These are phyloP conservation scores for Pseudoscleropodium purum DNA, from an alignment of 225 moss, liverwort and hornwort species.

Conservation along the genomic window DNA sequence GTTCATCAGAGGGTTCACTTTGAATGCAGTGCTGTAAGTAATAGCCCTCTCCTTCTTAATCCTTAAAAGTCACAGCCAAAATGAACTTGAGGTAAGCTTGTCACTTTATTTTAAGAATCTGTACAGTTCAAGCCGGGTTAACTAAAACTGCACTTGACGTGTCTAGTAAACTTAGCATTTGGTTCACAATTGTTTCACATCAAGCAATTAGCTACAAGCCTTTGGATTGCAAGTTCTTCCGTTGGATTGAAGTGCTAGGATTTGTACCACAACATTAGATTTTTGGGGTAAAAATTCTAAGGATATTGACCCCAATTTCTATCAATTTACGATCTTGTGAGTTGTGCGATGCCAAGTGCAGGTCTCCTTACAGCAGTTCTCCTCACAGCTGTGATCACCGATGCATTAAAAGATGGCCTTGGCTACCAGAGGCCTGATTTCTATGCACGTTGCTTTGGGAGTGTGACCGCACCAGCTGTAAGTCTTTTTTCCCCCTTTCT, in stretches of 20 bases:
- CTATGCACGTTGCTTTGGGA: too few relatives aligned
- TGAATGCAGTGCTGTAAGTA: neutral
- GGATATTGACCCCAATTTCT: too few relatives aligned
- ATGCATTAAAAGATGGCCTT: too few relatives aligned
- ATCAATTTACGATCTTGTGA: neutral
- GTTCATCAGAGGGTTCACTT: too few relatives aligned
- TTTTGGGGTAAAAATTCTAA: neutral
- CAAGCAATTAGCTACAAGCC: neutral
- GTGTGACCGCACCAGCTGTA: too few relatives aligned
- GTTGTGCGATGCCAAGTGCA: neutral
- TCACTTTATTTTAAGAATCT: neutral
- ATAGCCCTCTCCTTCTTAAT: neutral
- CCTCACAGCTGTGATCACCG: too few relatives aligned
- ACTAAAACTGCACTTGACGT: neutral
- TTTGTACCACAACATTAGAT: neutral
- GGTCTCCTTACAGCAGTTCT: too few relatives aligned
- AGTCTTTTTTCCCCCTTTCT: too few relatives aligned
- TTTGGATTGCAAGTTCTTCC: neutral
- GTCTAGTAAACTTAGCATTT: neutral
- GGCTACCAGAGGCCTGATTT: too few relatives aligned
- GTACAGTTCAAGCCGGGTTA: neutral
- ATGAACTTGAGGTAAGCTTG: neutral
- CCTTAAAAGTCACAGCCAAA: neutral
- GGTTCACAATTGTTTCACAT: neutral
- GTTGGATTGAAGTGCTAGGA: neutral